Evolutionary conservation across 352 stramenopile genomes (phyloP), one percentile per base, ranked within the genome.

Genomic region (Pythium insidiosum): DNA sequence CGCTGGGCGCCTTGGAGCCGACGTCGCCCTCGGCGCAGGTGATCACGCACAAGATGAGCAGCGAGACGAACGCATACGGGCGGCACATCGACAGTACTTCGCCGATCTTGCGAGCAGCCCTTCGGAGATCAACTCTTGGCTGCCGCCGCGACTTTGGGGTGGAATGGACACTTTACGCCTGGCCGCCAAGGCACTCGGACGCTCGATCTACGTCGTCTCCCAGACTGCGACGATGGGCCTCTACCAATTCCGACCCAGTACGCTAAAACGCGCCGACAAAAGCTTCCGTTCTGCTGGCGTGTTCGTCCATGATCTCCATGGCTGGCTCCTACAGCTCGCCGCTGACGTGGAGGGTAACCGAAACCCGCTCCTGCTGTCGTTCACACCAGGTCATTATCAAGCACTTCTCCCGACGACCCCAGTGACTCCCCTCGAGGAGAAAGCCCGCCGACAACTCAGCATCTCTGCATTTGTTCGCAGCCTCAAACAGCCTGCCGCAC

Each of bases 81-180:
- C 28, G 15, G 28, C 28, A 33, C 28, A 33, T 13, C 28, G 28
- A 15, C 0, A 33, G 2, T 54, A 41, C 24, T 36, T 38, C 16
- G 2, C 18, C 1, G 38, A 47, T 4, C 38, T 54, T 0, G 47
- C 47, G 2, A 3, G 11, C 21, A 54, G 47, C 23, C 13, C 1
- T 2, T 54, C 47, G 2, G 28, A 19, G 4, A 1, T 36, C 2
- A 23, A 20, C 1, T 22, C 5, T 1, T 22, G 18, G 6, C 22
- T 54, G 1, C 20, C 20, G 3, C 12, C 31, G 11, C 9, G 24
- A 12, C 39, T 54, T 1, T 47, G 47, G 47, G 47, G 47, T 2
- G 13, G 5, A 1, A 18, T 35, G 7, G 47, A 54, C 19, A 43
- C 47, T 2, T 15, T 54, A 2, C 47, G 47, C 2, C 31, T 36